Evolutionary conservation across 2,329 filamentous ascomycete genomes (phyloP).

Genomic region (Teratosphaeria viscida): DNA sequence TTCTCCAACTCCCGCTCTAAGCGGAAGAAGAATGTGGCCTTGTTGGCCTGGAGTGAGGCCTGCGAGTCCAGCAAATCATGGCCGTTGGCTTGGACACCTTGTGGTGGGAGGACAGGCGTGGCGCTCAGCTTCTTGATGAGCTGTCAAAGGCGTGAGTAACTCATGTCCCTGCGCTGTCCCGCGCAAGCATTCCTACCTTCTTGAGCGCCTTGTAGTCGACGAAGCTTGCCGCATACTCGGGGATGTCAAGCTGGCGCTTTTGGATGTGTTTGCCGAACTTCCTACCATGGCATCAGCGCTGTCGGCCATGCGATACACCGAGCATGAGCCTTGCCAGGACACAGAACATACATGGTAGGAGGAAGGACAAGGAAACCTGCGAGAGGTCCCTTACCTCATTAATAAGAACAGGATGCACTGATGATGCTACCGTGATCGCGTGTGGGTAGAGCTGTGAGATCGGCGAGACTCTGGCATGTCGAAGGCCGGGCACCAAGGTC

Average conservation of each 20-base stretch:
- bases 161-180: not conserved
- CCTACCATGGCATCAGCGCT: constrained; percentile 42
- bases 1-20: constrained; percentile 96
- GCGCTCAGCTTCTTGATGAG: constrained; percentile 97
- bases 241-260: constrained; percentile 96
- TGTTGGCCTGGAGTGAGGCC: constrained; percentile 85
- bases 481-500: not conserved
- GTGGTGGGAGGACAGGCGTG: constrained; percentile 71
- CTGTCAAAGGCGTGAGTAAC: constrained; percentile 38
- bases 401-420: not conserved
- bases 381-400: constrained; percentile 1
- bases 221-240: constrained; percentile 97
- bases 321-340: not conserved
- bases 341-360: constrained; percentile 6
- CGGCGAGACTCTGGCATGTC: not conserved
- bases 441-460: not conserved
- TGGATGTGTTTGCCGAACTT: constrained; percentile 99
- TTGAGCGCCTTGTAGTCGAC: constrained; percentile 99
- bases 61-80: constrained; percentile 59
- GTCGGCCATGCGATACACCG: not conserved
- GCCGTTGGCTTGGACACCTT: constrained; percentile 46
- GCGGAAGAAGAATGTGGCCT: constrained; percentile 97
- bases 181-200: constrained; percentile 54
- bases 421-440: not conserved
- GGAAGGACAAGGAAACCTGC: constrained; percentile 1